phyloP scores from a whole-genome alignment of 2,329 filamentous ascomycete species.

The Beauveria asiatica region DNA sequence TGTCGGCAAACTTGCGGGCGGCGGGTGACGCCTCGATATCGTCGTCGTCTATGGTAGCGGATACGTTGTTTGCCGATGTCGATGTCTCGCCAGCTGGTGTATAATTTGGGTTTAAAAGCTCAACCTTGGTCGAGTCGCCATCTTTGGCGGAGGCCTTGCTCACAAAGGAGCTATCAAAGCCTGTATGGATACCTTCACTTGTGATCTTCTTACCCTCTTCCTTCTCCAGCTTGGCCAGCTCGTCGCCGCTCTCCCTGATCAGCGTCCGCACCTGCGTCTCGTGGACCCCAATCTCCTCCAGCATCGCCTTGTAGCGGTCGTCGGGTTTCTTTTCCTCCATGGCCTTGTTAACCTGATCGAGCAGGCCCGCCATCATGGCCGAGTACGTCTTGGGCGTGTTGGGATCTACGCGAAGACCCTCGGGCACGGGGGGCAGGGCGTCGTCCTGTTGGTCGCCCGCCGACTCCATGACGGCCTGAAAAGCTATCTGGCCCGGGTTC shows the following conservation, averaged over 20 bases:
- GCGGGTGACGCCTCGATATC: slow-evolving; percentile 67
- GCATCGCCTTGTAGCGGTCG: slow-evolving; percentile 64
- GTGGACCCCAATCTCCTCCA: slow-evolving; percentile 70
- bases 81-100: neutral
- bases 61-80: neutral
- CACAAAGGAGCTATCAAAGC: slow-evolving; percentile 82
- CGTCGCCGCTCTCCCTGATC: slow-evolving; percentile 64
- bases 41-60: slow-evolving; percentile 47
- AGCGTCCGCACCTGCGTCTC: slow-evolving; percentile 67
- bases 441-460: slow-evolving; percentile 65
- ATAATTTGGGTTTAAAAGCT: slow-evolving; percentile 67
- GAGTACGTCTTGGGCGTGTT: slow-evolving; percentile 76
- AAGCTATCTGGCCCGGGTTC: slow-evolving; percentile 73
- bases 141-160: slow-evolving; percentile 47
- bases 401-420: slow-evolving; percentile 68
- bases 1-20: slow-evolving; percentile 73
- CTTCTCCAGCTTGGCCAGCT: slow-evolving; percentile 74
- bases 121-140: slow-evolving; percentile 45
- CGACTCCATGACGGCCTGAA: slow-evolving; percentile 80
- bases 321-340: slow-evolving; percentile 67
- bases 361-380: slow-evolving; percentile 95
- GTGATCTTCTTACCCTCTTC: slow-evolving; percentile 88
- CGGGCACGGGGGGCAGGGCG: slow-evolving; percentile 64
- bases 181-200: slow-evolving; percentile 78
- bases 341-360: slow-evolving; percentile 84